A percentile compares a stretch with the other conserved stretches of the same genome.
phyloP scores from a whole-genome alignment of 1,284 basidiomycete species.

The Ganoderma lucidum region DNA sequence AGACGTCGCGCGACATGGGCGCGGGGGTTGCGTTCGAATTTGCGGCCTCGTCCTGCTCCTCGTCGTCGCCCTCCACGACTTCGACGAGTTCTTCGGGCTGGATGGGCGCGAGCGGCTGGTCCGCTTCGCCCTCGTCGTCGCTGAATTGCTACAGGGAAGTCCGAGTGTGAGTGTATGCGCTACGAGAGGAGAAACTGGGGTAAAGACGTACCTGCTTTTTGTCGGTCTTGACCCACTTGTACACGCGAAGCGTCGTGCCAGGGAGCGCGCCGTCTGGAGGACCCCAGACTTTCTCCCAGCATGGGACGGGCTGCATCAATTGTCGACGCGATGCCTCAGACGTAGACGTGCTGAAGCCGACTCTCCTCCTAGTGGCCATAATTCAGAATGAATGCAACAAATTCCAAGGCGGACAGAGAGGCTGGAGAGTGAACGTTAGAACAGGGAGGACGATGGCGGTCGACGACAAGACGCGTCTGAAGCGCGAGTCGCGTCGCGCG shows the following conservation, averaged over 20 bases:
- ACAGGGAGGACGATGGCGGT: slow-evolving; percentile 7
- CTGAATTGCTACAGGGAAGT: slow-evolving; percentile 68
- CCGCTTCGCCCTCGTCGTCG: slow-evolving; percentile 78
- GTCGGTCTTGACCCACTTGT: slow-evolving; percentile 79
- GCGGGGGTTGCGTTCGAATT: slow-evolving; percentile 51
- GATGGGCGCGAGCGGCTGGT: slow-evolving; percentile 78
- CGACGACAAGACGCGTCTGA: slow-evolving; percentile 4
- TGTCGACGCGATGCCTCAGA: slow-evolving; percentile 81
- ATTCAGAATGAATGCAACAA: not conserved
- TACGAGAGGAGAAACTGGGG: not conserved
- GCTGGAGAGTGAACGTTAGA: not conserved
- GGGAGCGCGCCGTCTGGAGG: slow-evolving; percentile 58
- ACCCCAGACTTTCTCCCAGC: slow-evolving; percentile 79
- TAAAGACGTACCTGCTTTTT: slow-evolving; percentile 64
- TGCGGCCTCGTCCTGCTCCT: slow-evolving; percentile 72
- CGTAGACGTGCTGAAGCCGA: slow-evolving; percentile 76
- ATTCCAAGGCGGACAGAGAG: not conserved
- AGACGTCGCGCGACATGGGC: slow-evolving; percentile 43
- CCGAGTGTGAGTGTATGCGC: not conserved
- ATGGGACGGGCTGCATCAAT: slow-evolving; percentile 81
- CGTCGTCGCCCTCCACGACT: slow-evolving; percentile 56
- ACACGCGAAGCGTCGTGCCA: slow-evolving; percentile 68
- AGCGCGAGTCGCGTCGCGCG: slow-evolving; percentile 22
- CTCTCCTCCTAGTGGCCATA: slow-evolving; percentile 77
- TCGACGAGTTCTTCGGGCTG: slow-evolving; percentile 56